Evolutionary conservation across 2,329 filamentous ascomycete genomes (phyloP).

Genomic region (Monilinia fructicola): DNA sequence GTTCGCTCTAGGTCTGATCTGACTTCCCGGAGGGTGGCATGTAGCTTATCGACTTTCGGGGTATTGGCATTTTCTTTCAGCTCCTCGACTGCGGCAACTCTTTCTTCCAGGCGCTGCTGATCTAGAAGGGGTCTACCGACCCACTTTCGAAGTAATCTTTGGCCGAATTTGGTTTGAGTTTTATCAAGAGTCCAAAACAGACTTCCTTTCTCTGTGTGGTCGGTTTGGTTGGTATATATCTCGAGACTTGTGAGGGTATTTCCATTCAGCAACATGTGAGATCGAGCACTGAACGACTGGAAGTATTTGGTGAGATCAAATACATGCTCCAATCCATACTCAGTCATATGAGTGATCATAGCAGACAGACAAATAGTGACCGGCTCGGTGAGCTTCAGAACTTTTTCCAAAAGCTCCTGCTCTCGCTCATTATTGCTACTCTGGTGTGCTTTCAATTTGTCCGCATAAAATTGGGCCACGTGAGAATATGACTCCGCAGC

Average conservation of each 20-base stretch:
- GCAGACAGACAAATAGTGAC: constrained; percentile 91
- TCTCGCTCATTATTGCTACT: constrained; percentile 55
- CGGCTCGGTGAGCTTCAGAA: constrained; percentile 78
- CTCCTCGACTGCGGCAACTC: constrained; percentile 83
- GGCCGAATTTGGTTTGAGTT: constrained; percentile 85
- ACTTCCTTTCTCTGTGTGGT: constrained; percentile 80
- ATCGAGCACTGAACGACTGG: constrained; percentile 87
- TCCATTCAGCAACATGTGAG: constrained; percentile 94
- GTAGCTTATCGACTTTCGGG: constrained; percentile 69
- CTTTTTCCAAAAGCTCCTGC: constrained; percentile 74
- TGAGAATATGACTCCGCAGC: constrained; percentile 83
- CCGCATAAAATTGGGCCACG: constrained; percentile 89
- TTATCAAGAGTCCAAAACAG: constrained; percentile 95
- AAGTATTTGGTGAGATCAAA: constrained; percentile 98
- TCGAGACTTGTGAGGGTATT: constrained; percentile 93
- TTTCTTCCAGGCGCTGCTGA: constrained; percentile 69
- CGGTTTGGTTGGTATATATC: constrained; percentile 92
- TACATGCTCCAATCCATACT: constrained; percentile 92
- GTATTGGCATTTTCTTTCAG: constrained; percentile 68
- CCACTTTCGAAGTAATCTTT: constrained; percentile 88
- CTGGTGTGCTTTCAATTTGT: constrained; percentile 67
- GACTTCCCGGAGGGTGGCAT: constrained; percentile 66
- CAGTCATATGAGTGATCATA: constrained; percentile 90
- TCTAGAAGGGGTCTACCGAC: constrained; percentile 87
- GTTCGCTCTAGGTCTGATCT: constrained; percentile 87